These are phyloP conservation scores for Stachybotrys chlorohalonatus DNA, from an alignment of 2,329 filamentous ascomycete genomes.

Conservation along the genomic window DNA sequence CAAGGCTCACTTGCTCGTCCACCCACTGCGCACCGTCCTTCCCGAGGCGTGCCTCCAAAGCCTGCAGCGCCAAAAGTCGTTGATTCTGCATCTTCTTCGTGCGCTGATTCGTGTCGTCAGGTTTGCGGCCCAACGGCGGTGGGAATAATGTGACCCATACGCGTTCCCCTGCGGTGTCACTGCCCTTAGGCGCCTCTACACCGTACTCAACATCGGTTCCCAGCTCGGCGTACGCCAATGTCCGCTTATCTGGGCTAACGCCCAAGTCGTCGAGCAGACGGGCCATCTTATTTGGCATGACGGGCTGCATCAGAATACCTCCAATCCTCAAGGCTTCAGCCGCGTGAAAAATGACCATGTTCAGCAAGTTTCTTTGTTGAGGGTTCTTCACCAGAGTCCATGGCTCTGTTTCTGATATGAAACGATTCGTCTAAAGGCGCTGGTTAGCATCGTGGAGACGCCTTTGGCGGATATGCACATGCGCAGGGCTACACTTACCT, in stretches of 20 bases:
- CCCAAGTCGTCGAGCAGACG: constrained; percentile 69
- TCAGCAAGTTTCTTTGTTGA: constrained; percentile 30
- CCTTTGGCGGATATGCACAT: background rate
- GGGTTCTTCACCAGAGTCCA: constrained; percentile 50
- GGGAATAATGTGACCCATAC: constrained; percentile 41
- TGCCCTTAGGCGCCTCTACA: constrained; percentile 9
- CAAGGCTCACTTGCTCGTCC: too few relatives aligned
- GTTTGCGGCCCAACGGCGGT: constrained; percentile 18
- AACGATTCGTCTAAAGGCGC: constrained; percentile 26
- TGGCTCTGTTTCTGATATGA: constrained; percentile 52
- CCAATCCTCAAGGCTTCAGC: constrained; percentile 70
- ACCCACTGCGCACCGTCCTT: constrained; percentile 5
- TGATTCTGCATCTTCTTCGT: constrained; percentile 8
- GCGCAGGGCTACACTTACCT: constrained; percentile 31
- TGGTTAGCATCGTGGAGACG: too few relatives aligned
- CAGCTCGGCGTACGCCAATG: constrained; percentile 50
- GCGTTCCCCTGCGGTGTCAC: background rate
- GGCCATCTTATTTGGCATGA: constrained; percentile 72
- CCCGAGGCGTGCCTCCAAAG: constrained; percentile 18
- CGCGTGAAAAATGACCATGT: constrained; percentile 58
- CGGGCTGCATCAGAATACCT: constrained; percentile 76
- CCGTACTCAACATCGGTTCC: constrained; percentile 67
- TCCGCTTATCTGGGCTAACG: constrained; percentile 54
- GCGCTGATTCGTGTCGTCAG: constrained; percentile 10
- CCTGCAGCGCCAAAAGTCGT: constrained; percentile 12